Conservation (phyloP, 306 rosid species). For the Corylus heterophylla region DNA sequence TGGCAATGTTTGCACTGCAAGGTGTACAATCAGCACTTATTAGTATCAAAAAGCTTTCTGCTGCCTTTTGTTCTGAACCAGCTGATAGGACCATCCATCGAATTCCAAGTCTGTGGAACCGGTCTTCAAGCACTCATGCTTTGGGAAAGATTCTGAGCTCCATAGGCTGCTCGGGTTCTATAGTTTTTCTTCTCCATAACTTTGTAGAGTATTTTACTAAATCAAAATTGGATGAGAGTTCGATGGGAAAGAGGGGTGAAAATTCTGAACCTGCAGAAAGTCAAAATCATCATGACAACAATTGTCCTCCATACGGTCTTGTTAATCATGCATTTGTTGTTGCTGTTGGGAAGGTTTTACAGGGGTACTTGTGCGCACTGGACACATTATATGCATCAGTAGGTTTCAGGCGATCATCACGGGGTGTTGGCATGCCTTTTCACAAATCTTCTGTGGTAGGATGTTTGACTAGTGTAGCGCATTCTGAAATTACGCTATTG, state of each 20-base stretch:
- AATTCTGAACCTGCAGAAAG: slow-evolving; percentile 18
- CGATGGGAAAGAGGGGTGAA: slow-evolving; percentile 2
- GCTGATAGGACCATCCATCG: slow-evolving; percentile 69
- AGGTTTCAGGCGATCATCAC: slow-evolving; percentile 52
- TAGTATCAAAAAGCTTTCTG: slow-evolving; percentile 54
- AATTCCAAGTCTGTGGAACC: slow-evolving; percentile 70
- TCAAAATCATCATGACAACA: slow-evolving; percentile 32
- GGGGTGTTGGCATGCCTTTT: slow-evolving; percentile 25
- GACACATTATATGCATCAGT: slow-evolving; percentile 70
- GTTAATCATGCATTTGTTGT: slow-evolving; percentile 93
- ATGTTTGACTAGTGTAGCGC: slow-evolving; percentile 67
- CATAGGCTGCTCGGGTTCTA: slow-evolving; percentile 62
- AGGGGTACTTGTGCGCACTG: slow-evolving; percentile 66
- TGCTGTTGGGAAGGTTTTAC: slow-evolving; percentile 77
- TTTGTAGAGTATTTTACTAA: slow-evolving; percentile 60
- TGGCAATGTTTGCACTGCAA: slow-evolving; percentile 73
- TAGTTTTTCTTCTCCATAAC: slow-evolving; percentile 63
- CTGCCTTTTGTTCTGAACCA: slow-evolving; percentile 60
- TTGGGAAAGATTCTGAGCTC: slow-evolving; percentile 65
- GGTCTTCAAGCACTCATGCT: slow-evolving; percentile 75
- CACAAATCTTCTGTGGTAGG: slow-evolving; percentile 44
- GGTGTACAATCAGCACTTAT: slow-evolving; percentile 71
- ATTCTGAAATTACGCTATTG: slow-evolving; percentile 72
- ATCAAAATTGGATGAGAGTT: slow-evolving; percentile 24
- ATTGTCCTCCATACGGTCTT: slow-evolving; percentile 49